Evolutionary conservation across 108 stramenopile genomes (phyloP), one percentile per base, ranked within the genome.

Genomic region (Pelagomonas calceolata): DNA sequence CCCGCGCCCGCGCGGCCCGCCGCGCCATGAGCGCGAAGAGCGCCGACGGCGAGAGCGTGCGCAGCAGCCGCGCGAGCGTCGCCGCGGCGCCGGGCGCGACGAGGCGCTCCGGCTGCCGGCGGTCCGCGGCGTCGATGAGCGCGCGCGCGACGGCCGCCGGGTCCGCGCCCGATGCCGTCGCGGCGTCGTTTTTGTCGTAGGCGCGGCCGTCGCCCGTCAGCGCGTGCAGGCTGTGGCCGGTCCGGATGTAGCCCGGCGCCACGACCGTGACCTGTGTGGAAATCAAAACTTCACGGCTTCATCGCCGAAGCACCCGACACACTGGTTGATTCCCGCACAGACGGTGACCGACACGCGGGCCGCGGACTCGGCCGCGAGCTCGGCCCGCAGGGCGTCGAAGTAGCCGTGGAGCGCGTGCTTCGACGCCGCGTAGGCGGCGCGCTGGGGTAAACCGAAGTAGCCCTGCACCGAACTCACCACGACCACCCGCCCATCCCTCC

Each of bases 371-470:
- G n/a, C 44, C 17, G 68, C 68, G 0, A 74, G 60, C 46, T 74
- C 73, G 4, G 73, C 67, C 0, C 73, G 73, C 12, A 74, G 69
- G 15, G 73, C 64, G 31, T 74, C 73, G 30, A 74, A 74, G 63
- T 74, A 74, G 34, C 73, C 73, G 36, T 74, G 73, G 30, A 72
- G 14, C 36, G 71, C 71, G 65, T 72, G 71, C 30, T 72, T 72
- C 31, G 65, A 66, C 7, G 71, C 71, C 5, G 71, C 35, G 36
- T 72, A 72, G 9, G 71, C 34, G 4, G 71, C 64, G 30, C 71
- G 63, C 35, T 65, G 32, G 30, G 71, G 71, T 26, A 66, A 65
- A 1, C 71, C 71, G 34, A 72, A 44, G 64, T 66, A 36, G 34
- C 32, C 71, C 39, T 72, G 71, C 14, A 72, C 71, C 21, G 60